Conservation (phyloP, 306 rosid genomes). For the Cicer cuneatum region DNA sequence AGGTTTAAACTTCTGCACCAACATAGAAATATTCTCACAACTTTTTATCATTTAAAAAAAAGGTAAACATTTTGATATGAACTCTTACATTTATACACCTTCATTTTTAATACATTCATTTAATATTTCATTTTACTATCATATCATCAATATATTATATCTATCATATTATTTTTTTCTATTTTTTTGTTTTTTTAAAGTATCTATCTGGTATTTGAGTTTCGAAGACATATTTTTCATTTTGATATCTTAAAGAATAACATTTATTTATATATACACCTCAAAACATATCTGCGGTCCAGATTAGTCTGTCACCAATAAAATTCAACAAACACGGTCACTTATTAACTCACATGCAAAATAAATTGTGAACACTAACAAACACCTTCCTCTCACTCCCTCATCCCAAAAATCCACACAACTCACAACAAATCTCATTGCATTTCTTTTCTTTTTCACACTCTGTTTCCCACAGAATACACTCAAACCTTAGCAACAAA, state of each 20-base stretch:
- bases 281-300: conserved; percentile 33
- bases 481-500: conserved; percentile 48
- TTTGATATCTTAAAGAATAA: not conserved
- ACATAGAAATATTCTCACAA: too few species aligned
- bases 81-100: too few species aligned
- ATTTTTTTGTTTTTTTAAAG: too few species aligned
- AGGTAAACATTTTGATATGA: too few species aligned
- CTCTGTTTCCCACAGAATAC: conserved; percentile 2
- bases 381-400: not conserved
- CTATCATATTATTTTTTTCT: too few species aligned
- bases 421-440: not conserved
- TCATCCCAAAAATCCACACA: not conserved
- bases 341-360: conserved; percentile 47
- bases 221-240: not conserved
- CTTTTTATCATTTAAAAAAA: too few species aligned
- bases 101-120: too few species aligned
- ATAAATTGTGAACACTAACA: conserved; percentile 34
- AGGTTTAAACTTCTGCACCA: too few species aligned
- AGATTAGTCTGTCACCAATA: conserved; percentile 40
- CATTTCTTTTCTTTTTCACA: conserved; percentile 7
- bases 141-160: too few species aligned
- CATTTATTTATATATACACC: not conserved
- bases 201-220: too few species aligned
- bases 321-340: conserved; percentile 46
- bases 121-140: fast-evolving